Evolutionary conservation across 2,329 filamentous ascomycete species (phyloP).

Genomic region (Colletotrichum ledebouriae): DNA sequence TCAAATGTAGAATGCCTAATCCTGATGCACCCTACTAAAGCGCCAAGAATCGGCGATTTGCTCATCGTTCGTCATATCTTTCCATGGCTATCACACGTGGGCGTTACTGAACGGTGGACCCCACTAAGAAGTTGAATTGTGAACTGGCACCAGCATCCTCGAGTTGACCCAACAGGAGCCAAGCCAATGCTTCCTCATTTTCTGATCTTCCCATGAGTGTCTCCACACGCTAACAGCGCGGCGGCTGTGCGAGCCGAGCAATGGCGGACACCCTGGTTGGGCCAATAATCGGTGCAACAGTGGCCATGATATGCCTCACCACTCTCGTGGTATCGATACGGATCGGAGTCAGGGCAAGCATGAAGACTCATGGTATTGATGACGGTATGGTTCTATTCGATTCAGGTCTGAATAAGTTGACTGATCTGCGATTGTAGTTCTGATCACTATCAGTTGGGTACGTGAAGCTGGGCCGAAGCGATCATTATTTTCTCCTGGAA

Average conservation of each 20-base stretch:
- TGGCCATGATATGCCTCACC: slow-evolving; percentile 35
- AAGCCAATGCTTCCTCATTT: not conserved
- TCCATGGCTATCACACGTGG: slow-evolving; percentile 14
- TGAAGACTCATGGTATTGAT: slow-evolving; percentile 22
- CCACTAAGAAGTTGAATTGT: not conserved
- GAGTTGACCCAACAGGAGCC: not conserved
- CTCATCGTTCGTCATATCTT: not conserved
- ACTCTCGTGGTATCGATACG: slow-evolving; percentile 30
- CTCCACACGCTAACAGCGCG: not conserved
- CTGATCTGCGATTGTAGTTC: not conserved
- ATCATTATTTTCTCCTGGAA: no score
- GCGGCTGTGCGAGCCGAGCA: not conserved
- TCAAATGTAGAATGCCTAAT: not conserved
- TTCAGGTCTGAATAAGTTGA: no score
- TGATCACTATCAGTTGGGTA: slow-evolving; percentile 27
- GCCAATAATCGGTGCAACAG: slow-evolving; percentile 16
- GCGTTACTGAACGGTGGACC: not conserved
- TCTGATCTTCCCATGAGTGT: not conserved
- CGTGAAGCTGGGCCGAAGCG: not conserved
- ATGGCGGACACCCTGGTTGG: slow-evolving; percentile 28
- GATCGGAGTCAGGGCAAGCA: slow-evolving; percentile 6
- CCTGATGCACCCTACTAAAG: no score
- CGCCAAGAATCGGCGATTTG: not conserved
- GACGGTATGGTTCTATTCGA: slow-evolving; percentile 10
- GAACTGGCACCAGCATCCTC: not conserved